Evolutionary conservation across 352 stramenopile species (phyloP), one percentile per base, ranked within the genome.

Genomic region (Thraustochytrium striatum): DNA sequence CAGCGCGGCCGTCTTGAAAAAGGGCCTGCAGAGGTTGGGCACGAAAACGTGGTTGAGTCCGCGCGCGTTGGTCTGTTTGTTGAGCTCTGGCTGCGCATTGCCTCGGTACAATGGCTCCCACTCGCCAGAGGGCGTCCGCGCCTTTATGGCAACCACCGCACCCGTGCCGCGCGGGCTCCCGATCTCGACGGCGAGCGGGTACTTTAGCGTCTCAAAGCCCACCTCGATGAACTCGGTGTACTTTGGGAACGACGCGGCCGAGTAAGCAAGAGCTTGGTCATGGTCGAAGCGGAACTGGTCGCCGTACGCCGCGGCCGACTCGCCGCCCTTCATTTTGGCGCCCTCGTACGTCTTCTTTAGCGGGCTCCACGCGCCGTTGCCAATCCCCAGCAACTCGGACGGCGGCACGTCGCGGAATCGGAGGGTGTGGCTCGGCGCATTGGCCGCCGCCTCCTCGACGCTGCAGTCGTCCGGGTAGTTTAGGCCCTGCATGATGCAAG

Each of bases 141-240:
- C 47, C 25, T 55, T 55, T 21, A 55, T 55, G 16, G 47, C 16
- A 55, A 55, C 47, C 16, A 55, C 25, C 47, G 47, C 47, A 55
- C 47, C 47, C 16, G 47, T 55, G 16, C 47, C 47, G 47, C 47
- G 47, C 16, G 47, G 47, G 25, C 47, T 55, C 47, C 47, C 16
- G 25, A 55, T 55, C 47, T 55, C 47, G 16, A 25, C 47, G 47
- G 16, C 47, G 16, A 55, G 25, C 16, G 25, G 47, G 47, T 55
- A 55, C 16, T 21, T 25, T 25, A 25, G 47, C 16, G 16, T 25
- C 25, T 55, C 47, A 25, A 55, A 55, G 16, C 25, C 16, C 16
- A 55, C 47, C 47, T 55, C 47, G 47, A 55, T 55, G 47, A 55
- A 55, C 25, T 55, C 47, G 47, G 47, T 55, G 47, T 55, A 55